These are phyloP conservation scores for Kappamyces sp. DNA, from an alignment of 192 early-diverging fungal species.

Conservation along the genomic window DNA sequence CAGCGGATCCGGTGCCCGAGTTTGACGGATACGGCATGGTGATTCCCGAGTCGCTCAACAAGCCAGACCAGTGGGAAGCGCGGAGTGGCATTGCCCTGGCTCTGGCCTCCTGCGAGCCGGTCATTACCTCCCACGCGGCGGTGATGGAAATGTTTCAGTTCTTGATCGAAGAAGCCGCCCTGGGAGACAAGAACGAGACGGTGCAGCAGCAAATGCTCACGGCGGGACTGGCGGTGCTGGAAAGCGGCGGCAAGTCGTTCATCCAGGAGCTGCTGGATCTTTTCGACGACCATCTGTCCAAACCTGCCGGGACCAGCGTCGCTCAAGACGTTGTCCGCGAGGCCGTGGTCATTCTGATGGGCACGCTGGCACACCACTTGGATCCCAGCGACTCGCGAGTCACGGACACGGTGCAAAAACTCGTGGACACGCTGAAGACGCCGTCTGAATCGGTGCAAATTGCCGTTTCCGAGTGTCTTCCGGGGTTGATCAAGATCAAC, in stretches of 20 bases:
- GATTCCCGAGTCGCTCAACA: slow-evolving; percentile 75
- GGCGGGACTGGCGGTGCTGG: slow-evolving; percentile 74
- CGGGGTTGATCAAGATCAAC: slow-evolving; percentile 77
- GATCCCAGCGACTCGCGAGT: slow-evolving; percentile 67
- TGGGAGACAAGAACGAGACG: slow-evolving; percentile 74
- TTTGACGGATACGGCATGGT: slow-evolving; percentile 89
- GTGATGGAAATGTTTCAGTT: slow-evolving; percentile 63
- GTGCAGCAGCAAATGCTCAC: slow-evolving; percentile 82
- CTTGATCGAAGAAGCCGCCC: slow-evolving; percentile 73
- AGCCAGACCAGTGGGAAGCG: slow-evolving; percentile 70
- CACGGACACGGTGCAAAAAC: slow-evolving; percentile 72
- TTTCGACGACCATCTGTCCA: slow-evolving; percentile 72
- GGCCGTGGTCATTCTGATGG: slow-evolving; percentile 86
- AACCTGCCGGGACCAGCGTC: slow-evolving; percentile 63
- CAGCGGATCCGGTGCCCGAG: slow-evolving; percentile 71
- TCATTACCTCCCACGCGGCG: slow-evolving; percentile 41
- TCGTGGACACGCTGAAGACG: slow-evolving; percentile 85
- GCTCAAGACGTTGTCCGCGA: slow-evolving; percentile 85
- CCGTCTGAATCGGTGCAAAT: slow-evolving; percentile 93
- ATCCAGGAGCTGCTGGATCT: slow-evolving; percentile 64
- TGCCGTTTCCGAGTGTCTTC: slow-evolving; percentile 89
- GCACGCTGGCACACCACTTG: slow-evolving; percentile 84
- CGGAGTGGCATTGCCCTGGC: slow-evolving; percentile 79
- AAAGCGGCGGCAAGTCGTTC: slow-evolving; percentile 61
- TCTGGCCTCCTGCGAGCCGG: slow-evolving; percentile 61